These are phyloP conservation scores for Aspergillus puulaauensis DNA, from an alignment of 2,329 filamentous ascomycete genomes.

Conservation along the genomic window DNA sequence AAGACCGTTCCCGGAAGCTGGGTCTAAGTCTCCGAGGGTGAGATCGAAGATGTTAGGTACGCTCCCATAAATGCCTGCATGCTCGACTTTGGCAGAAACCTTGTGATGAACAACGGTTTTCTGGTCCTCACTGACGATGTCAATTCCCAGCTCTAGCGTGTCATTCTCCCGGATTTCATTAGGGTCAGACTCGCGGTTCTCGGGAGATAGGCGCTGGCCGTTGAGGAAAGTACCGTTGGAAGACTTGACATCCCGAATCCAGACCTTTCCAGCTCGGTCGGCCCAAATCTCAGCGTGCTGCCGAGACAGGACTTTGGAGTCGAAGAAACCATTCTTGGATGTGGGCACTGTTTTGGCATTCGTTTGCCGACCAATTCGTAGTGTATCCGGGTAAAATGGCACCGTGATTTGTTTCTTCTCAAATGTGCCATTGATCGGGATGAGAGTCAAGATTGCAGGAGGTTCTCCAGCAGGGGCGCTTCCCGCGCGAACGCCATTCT, in stretches of 20 bases:
- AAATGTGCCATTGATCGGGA: constrained; percentile 93
- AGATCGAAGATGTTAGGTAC: constrained; percentile 79
- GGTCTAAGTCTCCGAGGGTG: constrained; percentile 89
- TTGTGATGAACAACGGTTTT: constrained; percentile 99
- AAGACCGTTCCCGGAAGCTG: constrained; percentile 68
- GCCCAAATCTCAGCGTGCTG: constrained; percentile 97
- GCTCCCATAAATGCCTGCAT: constrained; percentile 75
- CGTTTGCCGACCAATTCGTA: constrained; percentile 93
- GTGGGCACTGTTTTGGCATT: constrained; percentile 95
- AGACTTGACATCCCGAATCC: constrained; percentile 95
- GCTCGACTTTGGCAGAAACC: constrained; percentile 93
- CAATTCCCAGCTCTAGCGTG: constrained; percentile 90
- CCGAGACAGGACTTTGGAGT: constrained; percentile 94
- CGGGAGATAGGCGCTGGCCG: constrained; percentile 80
- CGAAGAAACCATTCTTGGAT: constrained; percentile 89
- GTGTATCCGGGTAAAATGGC: constrained; percentile 87
- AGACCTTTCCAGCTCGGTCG: constrained; percentile 80
- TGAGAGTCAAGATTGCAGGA: constrained; percentile 77
- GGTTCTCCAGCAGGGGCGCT: constrained; percentile 54
- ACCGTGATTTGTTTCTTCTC: constrained; percentile 95
- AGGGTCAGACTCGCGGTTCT: constrained; percentile 94
- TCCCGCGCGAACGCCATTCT: constrained; percentile 54
- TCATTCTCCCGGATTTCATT: constrained; percentile 91
- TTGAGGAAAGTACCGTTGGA: constrained; percentile 99
- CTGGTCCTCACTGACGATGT: constrained; percentile 98